Conservation (phyloP, 306 rosid genomes). For the Vigna angularis region DNA sequence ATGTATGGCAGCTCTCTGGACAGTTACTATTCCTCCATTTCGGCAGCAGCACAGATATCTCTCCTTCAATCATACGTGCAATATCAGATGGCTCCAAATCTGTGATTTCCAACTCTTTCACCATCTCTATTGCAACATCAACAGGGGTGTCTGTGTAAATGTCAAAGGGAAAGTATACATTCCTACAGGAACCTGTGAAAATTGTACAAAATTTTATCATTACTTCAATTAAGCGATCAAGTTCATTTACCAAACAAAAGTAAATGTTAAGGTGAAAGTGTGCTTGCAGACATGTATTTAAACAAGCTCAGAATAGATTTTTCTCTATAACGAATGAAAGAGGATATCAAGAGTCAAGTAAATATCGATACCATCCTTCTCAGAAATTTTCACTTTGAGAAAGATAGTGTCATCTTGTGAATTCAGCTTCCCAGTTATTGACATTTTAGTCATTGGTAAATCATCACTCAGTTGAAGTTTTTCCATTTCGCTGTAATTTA, state of each 20-base stretch:
- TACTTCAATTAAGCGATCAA: slow-evolving; percentile 3
- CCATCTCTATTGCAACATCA: slow-evolving; percentile 93
- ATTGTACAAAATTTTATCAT: slow-evolving; percentile 17
- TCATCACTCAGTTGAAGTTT: slow-evolving; percentile 53
- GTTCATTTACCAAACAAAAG: not conserved
- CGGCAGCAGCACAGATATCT: slow-evolving; percentile 70
- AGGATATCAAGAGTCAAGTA: slow-evolving; percentile 16
- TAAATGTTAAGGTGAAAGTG: not conserved
- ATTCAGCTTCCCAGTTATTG: slow-evolving; percentile 88
- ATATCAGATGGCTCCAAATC: slow-evolving; percentile 89
- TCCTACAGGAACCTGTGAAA: slow-evolving; percentile 71
- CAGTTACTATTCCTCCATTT: slow-evolving; percentile 53
- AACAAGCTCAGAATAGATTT: not conserved
- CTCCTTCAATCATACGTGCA: slow-evolving; percentile 85
- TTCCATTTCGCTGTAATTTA: slow-evolving; percentile 70
- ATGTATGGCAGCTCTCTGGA: slow-evolving; percentile 48
- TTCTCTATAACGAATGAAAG: not conserved
- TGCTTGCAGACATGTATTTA: not conserved
- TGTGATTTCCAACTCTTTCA: slow-evolving; percentile 81
- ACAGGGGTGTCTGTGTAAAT: slow-evolving; percentile 71
- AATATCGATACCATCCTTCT: slow-evolving; percentile 65
- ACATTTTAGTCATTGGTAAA: slow-evolving; percentile 65
- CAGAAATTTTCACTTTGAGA: slow-evolving; percentile 77
- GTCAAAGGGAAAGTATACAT: slow-evolving; percentile 84
- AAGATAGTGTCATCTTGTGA: slow-evolving; percentile 74